A percentile compares a stretch with the other conserved stretches of the same genome.
Evolutionary conservation across 352 stramenopile genomes (phyloP).

Genomic region (Globisporangium acanthophoron): DNA sequence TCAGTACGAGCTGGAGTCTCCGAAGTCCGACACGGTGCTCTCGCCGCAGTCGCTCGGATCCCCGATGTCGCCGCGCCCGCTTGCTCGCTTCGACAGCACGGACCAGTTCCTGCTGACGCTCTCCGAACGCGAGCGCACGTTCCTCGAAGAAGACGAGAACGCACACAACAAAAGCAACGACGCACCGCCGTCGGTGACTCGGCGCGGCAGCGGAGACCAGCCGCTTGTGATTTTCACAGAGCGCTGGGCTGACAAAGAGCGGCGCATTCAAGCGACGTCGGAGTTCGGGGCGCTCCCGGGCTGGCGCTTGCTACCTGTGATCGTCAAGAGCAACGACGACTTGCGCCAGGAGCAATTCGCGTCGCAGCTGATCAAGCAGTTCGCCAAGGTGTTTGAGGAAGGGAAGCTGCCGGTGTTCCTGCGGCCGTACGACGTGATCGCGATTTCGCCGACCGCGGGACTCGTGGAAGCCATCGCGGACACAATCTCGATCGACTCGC

Average conservation of each 20-base stretch:
- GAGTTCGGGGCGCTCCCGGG: slow-evolving; percentile 76
- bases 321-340: slow-evolving; percentile 99
- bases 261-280: slow-evolving; percentile 84
- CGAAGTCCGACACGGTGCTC: slow-evolving; percentile 46
- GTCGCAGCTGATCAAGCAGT: slow-evolving; percentile 94
- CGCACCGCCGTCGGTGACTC: slow-evolving; percentile 11
- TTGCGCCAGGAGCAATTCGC: slow-evolving; percentile 97
- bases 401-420: slow-evolving; percentile 93
- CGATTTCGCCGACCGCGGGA: slow-evolving; percentile 90
- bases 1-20: slow-evolving; percentile 32
- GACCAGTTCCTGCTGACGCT: slow-evolving; percentile 66
- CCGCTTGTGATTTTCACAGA: slow-evolving; percentile 92
- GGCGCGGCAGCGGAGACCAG: slow-evolving; percentile 21
- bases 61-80: slow-evolving; percentile 42
- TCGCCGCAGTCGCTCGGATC: slow-evolving; percentile 58
- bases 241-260: slow-evolving; percentile 92
- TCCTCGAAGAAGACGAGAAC: slow-evolving; percentile 48
- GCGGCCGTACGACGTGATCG: slow-evolving; percentile 95
- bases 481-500: slow-evolving; percentile 96
- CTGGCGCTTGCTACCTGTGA: slow-evolving; percentile 92
- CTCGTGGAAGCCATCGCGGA: slow-evolving; percentile 97
- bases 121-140: slow-evolving; percentile 67
- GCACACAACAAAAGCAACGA: slow-evolving; percentile 10
- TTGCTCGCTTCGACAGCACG: slow-evolving; percentile 71
- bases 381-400: slow-evolving; percentile 93